Conservation (phyloP, 2,329 filamentous ascomycete genomes). For the Penicillium sclerotigenum region DNA sequence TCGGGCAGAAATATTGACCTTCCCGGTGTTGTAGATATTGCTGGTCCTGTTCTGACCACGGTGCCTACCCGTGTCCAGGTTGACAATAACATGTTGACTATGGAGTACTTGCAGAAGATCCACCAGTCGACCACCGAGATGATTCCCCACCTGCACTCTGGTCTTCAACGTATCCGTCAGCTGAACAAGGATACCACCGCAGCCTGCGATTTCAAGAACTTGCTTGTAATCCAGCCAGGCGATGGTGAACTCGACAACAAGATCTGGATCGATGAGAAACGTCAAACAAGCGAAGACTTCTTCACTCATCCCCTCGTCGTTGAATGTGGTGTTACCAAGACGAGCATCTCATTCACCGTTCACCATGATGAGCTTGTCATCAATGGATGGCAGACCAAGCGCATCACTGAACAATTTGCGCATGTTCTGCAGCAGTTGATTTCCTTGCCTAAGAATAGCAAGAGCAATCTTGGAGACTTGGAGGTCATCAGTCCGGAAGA, state of each 20-base stretch:
- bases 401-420: constrained; percentile 53
- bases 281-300: constrained; percentile 57
- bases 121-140: constrained; percentile 56
- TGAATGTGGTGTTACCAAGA: constrained; percentile 57
- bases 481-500: constrained; percentile 36
- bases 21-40: constrained; percentile 47
- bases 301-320: constrained; percentile 62
- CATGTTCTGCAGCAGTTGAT: constrained; percentile 36
- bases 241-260: constrained; percentile 24
- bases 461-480: constrained; percentile 26
- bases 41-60: constrained; percentile 43
- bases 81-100: constrained; percentile 35
- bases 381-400: constrained; percentile 51
- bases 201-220: constrained; percentile 49
- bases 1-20: constrained; percentile 55
- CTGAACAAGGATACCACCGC: constrained; percentile 49
- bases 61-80: constrained; percentile 42
- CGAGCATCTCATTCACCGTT: constrained; percentile 57
- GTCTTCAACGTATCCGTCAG: constrained; percentile 52
- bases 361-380: constrained; percentile 65
- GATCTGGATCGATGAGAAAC: constrained; percentile 37
- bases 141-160: constrained; percentile 64
- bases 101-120: constrained; percentile 55
- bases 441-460: constrained; percentile 21
- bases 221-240: constrained; percentile 44